Evolutionary conservation across 441 rosid genomes (phyloP), one percentile per base, ranked within the genome.

Genomic region (Croton laevigatus): DNA sequence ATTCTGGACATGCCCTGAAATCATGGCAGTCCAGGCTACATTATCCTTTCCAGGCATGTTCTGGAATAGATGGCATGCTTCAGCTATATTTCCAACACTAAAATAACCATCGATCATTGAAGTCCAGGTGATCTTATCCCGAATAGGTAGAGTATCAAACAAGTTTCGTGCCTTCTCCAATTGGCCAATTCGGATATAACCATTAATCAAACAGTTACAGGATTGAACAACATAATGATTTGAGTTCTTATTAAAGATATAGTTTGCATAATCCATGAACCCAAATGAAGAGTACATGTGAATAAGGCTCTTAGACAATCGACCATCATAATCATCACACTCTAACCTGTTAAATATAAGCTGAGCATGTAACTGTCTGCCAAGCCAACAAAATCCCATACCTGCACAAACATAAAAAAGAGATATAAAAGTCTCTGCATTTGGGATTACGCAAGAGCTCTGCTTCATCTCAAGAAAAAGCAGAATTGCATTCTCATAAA

Each of bases 381-480:
- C 91, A 70, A 88, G 85, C 66, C 42, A 68, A 57, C 70, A 79
- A 79, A 75, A 82, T 59, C 87, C 82, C 57, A 81, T 72, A 27
- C 92, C 94, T 74, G 88, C 80, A 80, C 92, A 91, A 69, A 91
- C 91, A 86, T 91, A 91, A 64, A 87, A 81, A 62, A 93, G 89
- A 3, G 93, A 91, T 58, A 89, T 76, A 42, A 88, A 82, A 17
- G 97, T 89, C 81, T 93, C 97, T 13, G 74, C 75, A 73, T 91
- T 89, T 2, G 92, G 92, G 67, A 53, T 71, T 34, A 81, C 20
- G 5, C 75, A 72, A 64, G 66, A 66, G 71, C 65, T 78, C 64
- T 68, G 71, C 73, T 73, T 78, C 96, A 87, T 89, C 70, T 81
- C 84, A 37, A 84, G 83, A 73, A 91, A 89, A 65, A 88, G 85